A percentile compares a stretch with the other conserved stretches of the same genome.
Evolutionary conservation across 2,329 filamentous ascomycete genomes (phyloP).

Genomic region (Chalaropsis thielavioides): DNA sequence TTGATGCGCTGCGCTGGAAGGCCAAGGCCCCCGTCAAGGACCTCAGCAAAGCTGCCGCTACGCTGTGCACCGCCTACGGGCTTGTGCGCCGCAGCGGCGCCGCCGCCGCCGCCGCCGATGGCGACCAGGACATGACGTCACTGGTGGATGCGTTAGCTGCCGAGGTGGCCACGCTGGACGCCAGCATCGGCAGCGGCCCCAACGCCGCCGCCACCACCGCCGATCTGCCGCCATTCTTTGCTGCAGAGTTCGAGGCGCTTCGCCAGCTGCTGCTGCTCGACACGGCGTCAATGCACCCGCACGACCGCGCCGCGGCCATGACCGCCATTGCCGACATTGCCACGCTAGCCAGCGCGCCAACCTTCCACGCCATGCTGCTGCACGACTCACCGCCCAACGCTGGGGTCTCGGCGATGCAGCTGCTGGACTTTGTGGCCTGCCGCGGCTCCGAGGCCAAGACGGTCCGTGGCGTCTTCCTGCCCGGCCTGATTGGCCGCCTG

Average conservation of each 20-base stretch:
- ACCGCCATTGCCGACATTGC: slow-evolving; percentile 26
- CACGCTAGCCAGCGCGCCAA: slow-evolving; percentile 35
- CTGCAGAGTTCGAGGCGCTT: slow-evolving; percentile 41
- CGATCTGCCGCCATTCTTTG: slow-evolving; percentile 36
- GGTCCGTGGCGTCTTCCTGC: slow-evolving; percentile 30
- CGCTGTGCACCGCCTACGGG: slow-evolving; percentile 41
- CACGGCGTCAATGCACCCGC: not conserved
- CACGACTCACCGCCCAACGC: slow-evolving; percentile 25
- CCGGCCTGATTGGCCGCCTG: slow-evolving; percentile 41
- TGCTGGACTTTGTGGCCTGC: slow-evolving; percentile 33
- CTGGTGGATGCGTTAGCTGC: slow-evolving; percentile 36
- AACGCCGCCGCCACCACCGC: slow-evolving; percentile 24
- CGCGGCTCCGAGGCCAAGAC: slow-evolving; percentile 25
- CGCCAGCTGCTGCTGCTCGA: slow-evolving; percentile 38
- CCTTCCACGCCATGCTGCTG: slow-evolving; percentile 31
- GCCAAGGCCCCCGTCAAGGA: slow-evolving; percentile 37
- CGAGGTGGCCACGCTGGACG: slow-evolving; percentile 40
- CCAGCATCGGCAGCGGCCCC: slow-evolving; percentile 28
- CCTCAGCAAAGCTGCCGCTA: slow-evolving; percentile 38
- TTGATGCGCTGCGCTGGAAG: slow-evolving; percentile 48
- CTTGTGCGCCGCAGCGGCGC: slow-evolving; percentile 34
- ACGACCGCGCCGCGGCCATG: slow-evolving; percentile 7
- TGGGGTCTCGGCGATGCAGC: slow-evolving; percentile 27
- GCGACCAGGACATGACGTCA: slow-evolving; percentile 28
- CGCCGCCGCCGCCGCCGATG: slow-evolving; percentile 19